Evolutionary conservation across 2,329 filamentous ascomycete genomes (phyloP).

Genomic region (Blastomyces emzantsi): DNA sequence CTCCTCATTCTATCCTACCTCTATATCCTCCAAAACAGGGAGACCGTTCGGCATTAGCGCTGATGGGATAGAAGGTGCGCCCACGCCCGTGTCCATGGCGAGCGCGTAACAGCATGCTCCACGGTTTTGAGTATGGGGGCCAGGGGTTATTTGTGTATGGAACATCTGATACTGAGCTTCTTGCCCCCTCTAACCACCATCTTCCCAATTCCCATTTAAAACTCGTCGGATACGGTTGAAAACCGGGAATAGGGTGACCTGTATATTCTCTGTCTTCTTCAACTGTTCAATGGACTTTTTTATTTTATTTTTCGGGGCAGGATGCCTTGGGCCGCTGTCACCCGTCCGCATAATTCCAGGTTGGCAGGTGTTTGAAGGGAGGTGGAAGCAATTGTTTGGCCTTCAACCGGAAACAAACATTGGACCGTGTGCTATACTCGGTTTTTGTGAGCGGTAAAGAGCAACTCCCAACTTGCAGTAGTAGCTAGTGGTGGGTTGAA

Average conservation of each 20-base stretch:
- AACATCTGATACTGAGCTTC: background rate
- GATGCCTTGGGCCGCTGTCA: background rate
- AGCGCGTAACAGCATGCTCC: background rate
- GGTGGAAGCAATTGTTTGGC: background rate
- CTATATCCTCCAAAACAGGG: background rate
- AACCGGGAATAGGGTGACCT: background rate
- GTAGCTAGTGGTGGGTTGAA: background rate
- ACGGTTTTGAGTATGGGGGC: background rate
- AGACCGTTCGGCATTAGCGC: background rate
- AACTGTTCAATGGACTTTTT: background rate
- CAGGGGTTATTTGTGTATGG: background rate
- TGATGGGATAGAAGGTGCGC: background rate
- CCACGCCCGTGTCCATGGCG: background rate
- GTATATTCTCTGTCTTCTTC: background rate
- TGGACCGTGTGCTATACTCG: background rate
- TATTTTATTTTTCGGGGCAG: background rate
- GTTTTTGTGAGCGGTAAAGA: background rate
- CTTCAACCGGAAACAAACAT: background rate
- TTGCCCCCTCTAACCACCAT: background rate
- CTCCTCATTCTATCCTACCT: background rate
- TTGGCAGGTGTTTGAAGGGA: background rate
- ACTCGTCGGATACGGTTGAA: background rate
- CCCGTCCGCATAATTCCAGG: background rate
- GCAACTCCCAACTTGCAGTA: background rate
- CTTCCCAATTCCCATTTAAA: background rate